Evolutionary conservation across 345 rosid genomes (phyloP).

Genomic region (Salix koriyanagi): DNA sequence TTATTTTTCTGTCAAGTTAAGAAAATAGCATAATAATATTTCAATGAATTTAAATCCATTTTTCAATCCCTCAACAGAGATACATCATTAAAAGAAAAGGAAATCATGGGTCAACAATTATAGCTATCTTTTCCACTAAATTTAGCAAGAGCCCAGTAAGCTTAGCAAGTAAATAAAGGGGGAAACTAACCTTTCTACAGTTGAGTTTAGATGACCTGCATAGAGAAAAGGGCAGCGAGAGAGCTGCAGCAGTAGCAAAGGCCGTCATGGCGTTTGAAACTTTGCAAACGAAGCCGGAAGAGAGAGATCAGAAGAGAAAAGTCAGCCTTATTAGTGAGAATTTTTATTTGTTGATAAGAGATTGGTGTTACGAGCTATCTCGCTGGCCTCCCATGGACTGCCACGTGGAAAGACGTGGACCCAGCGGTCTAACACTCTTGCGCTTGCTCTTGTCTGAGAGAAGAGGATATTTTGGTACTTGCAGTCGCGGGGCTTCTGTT

Average conservation of each 20-base stretch:
- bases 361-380: slow-evolving; percentile 60
- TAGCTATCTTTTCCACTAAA: neutral
- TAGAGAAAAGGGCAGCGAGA: slow-evolving; percentile 67
- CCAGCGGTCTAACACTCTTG: neutral
- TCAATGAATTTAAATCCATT: neutral
- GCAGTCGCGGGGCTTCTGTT: slow-evolving; percentile 12
- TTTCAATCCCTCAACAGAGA: neutral
- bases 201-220: slow-evolving; percentile 44
- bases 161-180: neutral
- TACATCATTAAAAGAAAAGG: neutral
- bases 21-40: neutral
- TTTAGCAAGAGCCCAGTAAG: slow-evolving; percentile 10
- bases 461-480: neutral
- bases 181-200: slow-evolving; percentile 52
- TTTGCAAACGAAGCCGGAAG: neutral
- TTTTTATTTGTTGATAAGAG: slow-evolving; percentile 64
- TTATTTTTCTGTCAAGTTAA: neutral
- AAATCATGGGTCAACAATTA: neutral
- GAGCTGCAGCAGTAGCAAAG: slow-evolving; percentile 62
- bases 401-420: slow-evolving; percentile 36
- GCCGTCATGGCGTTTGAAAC: slow-evolving; percentile 60
- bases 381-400: slow-evolving; percentile 48
- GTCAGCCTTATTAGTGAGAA: neutral
- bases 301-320: slow-evolving; percentile 1
- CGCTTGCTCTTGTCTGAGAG: slow-evolving; percentile 22